Base-by-base conservation (phyloP, 2,329 filamentous ascomycete genomes). In the Trichoderma breve region DNA sequence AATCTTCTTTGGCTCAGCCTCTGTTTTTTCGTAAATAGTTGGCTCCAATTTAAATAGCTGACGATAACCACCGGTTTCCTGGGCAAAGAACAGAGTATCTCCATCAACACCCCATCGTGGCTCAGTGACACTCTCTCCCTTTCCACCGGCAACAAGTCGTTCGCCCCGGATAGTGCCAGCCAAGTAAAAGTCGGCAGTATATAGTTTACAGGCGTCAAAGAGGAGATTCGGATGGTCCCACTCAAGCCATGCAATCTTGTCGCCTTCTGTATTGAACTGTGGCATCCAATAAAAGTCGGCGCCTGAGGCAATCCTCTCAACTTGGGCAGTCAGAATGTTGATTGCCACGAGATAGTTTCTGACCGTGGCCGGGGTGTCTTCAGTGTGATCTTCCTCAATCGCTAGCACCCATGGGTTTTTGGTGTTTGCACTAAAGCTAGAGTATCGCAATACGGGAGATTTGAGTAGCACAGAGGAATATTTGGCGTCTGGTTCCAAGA, bases 141-240 rank as follows among this genome's bases (percentile, higher is more conserved):
- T 75, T 0, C 79, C 76, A 0, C 86, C 86, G 14, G 84, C 82
- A n/a, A 88, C 73, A 1, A 81, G 73, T 0, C 72, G 79, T 3
- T 75, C 55, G 18, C 82, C 79, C 4, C 74, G 74, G 11, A 85
- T 67, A 3, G 76, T 75, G 0, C 79, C 80, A 57, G 79, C 75
- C 1, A 66, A 66, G 14, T 78, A 61, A 82, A 85, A 88, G 8
- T 82, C 79, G 0, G 83, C 85, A 60, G 81, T 75, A 74, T 82
- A 83, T 1, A 88, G 76, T 70, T 83, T 81, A 2, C 82, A 83
- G 1, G 83, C 82, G 1, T 83, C 83, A 80, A 86, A 89, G 0
- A 86, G 85, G 79, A 89, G 83, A 63, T 86, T 81, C 0, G 86
- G 87, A 73, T 88, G 85, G 21, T 85, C 79, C 87, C 87, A 89